Conservation (phyloP, 805 yeast genomes). For the Candida coquimbonensis region DNA sequence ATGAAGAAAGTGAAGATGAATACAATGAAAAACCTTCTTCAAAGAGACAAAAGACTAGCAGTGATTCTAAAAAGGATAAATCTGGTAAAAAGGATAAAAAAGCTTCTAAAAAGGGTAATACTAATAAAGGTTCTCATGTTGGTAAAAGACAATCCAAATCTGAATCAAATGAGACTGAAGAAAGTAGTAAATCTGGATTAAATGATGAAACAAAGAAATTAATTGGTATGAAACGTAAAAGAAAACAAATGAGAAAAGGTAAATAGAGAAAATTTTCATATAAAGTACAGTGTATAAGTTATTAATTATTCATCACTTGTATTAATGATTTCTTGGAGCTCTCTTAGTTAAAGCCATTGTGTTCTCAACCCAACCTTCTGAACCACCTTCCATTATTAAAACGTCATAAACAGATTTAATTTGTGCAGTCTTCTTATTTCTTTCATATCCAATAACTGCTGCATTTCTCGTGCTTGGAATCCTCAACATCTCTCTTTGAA, state of each 20-base stretch:
- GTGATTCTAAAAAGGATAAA: constrained; percentile 8
- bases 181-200: constrained; percentile 28
- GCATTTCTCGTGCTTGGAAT: constrained; percentile 94
- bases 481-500: constrained; percentile 78
- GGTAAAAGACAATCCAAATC: constrained; percentile 10
- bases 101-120: constrained; percentile 34
- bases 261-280: not conserved
- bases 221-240: constrained; percentile 64
- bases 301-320: not conserved
- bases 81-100: constrained; percentile 9
- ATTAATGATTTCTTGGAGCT: constrained; percentile 65
- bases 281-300: not conserved
- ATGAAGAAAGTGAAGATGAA: constrained; percentile 12
- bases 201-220: constrained; percentile 53
- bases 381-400: constrained; percentile 76
- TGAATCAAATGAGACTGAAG: constrained; percentile 9
- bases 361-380: constrained; percentile 84
- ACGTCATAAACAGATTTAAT: constrained; percentile 46
- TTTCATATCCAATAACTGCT: constrained; percentile 68
- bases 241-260: constrained; percentile 34
- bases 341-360: constrained; percentile 64
- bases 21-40: constrained; percentile 10
- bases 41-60: constrained; percentile 8
- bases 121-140: constrained; percentile 32
- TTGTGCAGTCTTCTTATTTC: constrained; percentile 22